phyloP scores from a whole-genome alignment of 306 rosid genomes.

The Abrus precatorius region DNA sequence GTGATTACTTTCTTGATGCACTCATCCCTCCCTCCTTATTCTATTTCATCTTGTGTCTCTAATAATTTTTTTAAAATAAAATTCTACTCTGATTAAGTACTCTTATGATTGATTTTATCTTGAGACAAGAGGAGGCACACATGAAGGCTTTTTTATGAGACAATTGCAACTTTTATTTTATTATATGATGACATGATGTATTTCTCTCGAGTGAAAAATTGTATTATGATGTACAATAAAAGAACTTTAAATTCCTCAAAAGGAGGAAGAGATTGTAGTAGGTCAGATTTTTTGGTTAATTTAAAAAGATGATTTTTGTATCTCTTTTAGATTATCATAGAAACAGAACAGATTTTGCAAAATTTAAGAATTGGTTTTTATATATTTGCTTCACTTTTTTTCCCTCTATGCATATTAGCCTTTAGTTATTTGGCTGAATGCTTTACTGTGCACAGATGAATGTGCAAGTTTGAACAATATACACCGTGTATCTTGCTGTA shows the following conservation, averaged over 20 bases:
- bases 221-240: neutral
- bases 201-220: neutral
- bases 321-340: neutral
- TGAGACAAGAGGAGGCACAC: neutral
- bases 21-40: neutral
- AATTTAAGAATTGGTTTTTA: neutral
- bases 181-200: neutral
- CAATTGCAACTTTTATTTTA: neutral
- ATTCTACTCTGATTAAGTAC: neutral
- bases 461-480: too few relatives aligned
- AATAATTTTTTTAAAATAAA: neutral
- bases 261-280: neutral
- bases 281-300: neutral
- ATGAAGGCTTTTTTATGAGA: neutral
- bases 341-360: neutral
- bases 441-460: too few relatives aligned
- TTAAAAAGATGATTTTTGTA: neutral
- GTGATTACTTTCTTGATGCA: neutral
- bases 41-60: neutral
- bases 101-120: neutral
- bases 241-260: neutral
- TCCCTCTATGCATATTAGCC: too few relatives aligned
- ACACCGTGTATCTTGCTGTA: too few relatives aligned
- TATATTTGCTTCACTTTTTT: too few relatives aligned
- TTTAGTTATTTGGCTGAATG: too few relatives aligned